phyloP scores from a whole-genome alignment of 2,329 filamentous ascomycete genomes.

The Stagonosporopsis cucurbitacearum region DNA sequence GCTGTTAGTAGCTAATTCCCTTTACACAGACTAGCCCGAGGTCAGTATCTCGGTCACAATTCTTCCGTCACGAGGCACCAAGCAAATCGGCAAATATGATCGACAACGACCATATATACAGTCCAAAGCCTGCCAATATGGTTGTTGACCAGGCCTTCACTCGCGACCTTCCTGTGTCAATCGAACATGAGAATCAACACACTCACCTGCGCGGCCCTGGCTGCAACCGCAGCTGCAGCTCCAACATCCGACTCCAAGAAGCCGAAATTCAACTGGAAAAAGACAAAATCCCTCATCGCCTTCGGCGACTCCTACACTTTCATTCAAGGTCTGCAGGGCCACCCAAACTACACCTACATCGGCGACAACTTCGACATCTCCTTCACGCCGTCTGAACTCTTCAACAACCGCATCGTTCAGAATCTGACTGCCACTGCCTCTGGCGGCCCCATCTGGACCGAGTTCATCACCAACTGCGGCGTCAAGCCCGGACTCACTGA shows the following conservation, averaged over 20 bases:
- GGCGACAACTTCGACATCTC: conserved; percentile 58
- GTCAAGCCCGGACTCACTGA: conserved; percentile 52
- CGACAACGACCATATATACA: conserved; percentile 6
- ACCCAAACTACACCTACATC: conserved; percentile 61
- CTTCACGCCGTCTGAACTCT: conserved; percentile 54
- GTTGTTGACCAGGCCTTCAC: neutral
- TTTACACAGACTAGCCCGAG: conserved; percentile 1
- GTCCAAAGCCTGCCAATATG: neutral
- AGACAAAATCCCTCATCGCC: conserved; percentile 45
- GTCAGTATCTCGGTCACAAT: conserved; percentile 20
- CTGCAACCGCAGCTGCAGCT: conserved; percentile 5
- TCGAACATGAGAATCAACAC: conserved; percentile 20
- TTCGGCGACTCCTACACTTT: conserved; percentile 62
- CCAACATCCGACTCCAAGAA: neutral
- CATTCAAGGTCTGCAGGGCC: conserved; percentile 61
- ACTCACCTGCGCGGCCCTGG: conserved; percentile 4
- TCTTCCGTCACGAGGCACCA: conserved; percentile 16
- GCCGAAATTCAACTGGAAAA: conserved; percentile 24
- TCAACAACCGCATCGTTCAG: conserved; percentile 59
- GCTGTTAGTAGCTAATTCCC: neutral
- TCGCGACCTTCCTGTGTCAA: neutral
- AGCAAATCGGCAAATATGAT: neutral
- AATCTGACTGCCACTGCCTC: conserved; percentile 57
- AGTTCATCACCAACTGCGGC: conserved; percentile 61
- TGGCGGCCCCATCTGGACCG: conserved; percentile 63